Evolutionary conservation across 371 early-diverging fungal species (phyloP).

Genomic region (Actinomortierella ambigua): DNA sequence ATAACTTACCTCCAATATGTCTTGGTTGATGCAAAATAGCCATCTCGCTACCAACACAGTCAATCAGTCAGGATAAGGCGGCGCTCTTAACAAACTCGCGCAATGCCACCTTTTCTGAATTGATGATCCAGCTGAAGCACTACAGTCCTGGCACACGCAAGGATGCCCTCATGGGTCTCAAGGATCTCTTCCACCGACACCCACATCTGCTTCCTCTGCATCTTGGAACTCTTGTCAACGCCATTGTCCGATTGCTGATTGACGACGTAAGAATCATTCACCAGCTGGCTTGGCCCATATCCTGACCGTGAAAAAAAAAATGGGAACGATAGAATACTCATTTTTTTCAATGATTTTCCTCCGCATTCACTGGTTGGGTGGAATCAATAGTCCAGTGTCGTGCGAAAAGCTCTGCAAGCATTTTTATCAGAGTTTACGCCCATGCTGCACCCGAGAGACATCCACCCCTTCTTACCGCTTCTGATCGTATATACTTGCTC

Average conservation of each 20-base stretch:
- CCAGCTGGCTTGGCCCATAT: slow-evolving; percentile 1
- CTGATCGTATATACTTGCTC: slow-evolving; percentile 82
- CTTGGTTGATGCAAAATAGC: slow-evolving; percentile 54
- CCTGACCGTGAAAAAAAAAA: too few relatives aligned
- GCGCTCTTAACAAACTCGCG: slow-evolving; percentile 69
- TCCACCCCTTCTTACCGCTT: slow-evolving; percentile 81
- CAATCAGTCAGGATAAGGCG: slow-evolving; percentile 76
- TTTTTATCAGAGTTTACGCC: slow-evolving; percentile 48
- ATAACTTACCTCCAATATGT: too few relatives aligned
- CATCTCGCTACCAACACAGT: slow-evolving; percentile 77
- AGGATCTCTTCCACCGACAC: slow-evolving; percentile 67
- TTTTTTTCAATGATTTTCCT: background rate
- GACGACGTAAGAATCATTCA: slow-evolving; percentile 58
- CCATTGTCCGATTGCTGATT: slow-evolving; percentile 59
- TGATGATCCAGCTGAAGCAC: slow-evolving; percentile 77
- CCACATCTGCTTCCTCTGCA: slow-evolving; percentile 60
- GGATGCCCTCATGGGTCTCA: slow-evolving; percentile 74
- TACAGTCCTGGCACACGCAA: slow-evolving; percentile 77
- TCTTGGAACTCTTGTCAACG: slow-evolving; percentile 69
- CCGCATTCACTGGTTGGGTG: slow-evolving; percentile 40
- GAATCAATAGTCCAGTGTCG: slow-evolving; percentile 48
- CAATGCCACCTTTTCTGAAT: slow-evolving; percentile 75
- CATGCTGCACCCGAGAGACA: slow-evolving; percentile 53
- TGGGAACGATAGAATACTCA: too few relatives aligned
- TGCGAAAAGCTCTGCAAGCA: slow-evolving; percentile 49